A percentile compares a stretch with the other conserved stretches of the same genome.
These are phyloP conservation scores for Chlorophyllum brunneum DNA, from an alignment of 768 basidiomycete species.

Conservation along the genomic window DNA sequence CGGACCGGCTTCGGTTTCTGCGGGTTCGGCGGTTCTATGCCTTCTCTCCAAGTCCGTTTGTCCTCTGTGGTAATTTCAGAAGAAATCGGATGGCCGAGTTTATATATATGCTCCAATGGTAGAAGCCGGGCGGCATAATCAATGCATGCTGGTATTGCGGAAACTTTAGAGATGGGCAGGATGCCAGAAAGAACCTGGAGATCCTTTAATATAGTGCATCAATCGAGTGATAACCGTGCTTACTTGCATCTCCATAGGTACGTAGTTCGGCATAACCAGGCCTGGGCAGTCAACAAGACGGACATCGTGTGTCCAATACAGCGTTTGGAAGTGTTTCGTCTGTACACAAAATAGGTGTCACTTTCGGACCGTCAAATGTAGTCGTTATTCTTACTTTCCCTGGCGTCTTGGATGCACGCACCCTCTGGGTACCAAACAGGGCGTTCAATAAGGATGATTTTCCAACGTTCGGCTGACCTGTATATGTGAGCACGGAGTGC, in stretches of 20 bases:
- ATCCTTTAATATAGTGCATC: neutral
- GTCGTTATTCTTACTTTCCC: slow-evolving; percentile 61
- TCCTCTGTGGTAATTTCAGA: slow-evolving; percentile 39
- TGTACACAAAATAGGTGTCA: slow-evolving; percentile 21
- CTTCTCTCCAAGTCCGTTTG: slow-evolving; percentile 78
- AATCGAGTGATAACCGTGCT: neutral
- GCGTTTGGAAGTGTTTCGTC: slow-evolving; percentile 96
- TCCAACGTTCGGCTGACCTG: slow-evolving; percentile 94
- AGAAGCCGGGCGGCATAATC: slow-evolving; percentile 61
- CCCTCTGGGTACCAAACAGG: slow-evolving; percentile 73
- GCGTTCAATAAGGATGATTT: slow-evolving; percentile 93
- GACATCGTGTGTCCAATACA: slow-evolving; percentile 83
- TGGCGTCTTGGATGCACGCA: slow-evolving; percentile 80
- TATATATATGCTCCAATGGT: slow-evolving; percentile 73
- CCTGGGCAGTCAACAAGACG: slow-evolving; percentile 96
- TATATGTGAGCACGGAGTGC: neutral
- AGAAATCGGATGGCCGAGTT: slow-evolving; percentile 48
- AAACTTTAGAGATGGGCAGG: slow-evolving; percentile 77
- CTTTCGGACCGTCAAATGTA: neutral
- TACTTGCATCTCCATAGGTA: slow-evolving; percentile 83
- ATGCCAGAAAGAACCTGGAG: slow-evolving; percentile 63
- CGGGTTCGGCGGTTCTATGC: slow-evolving; percentile 26
- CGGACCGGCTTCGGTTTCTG: slow-evolving; percentile 18
- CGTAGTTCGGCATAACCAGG: slow-evolving; percentile 82
- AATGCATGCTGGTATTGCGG: slow-evolving; percentile 83